Evolutionary conservation across 768 basidiomycete species (phyloP).

Genomic region (Agaricus sinodeliciosus): DNA sequence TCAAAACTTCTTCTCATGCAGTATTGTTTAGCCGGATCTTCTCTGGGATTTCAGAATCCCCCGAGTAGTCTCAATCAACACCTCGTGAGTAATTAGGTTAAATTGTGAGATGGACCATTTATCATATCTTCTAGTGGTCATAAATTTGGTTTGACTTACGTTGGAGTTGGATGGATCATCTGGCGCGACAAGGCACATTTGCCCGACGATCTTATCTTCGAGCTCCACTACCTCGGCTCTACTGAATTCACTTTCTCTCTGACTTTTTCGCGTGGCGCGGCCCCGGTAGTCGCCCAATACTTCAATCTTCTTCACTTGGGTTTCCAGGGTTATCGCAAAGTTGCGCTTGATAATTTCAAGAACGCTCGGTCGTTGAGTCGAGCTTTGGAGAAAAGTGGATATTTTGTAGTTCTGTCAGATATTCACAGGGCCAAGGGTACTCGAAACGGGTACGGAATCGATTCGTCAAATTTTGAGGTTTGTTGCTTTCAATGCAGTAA

Average conservation of each 20-base stretch:
- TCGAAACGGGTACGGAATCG: slow-evolving; percentile 24
- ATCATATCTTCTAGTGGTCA: slow-evolving; percentile 47
- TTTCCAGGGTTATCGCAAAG: slow-evolving; percentile 45
- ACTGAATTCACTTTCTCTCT: slow-evolving; percentile 73
- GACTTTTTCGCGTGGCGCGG: slow-evolving; percentile 34
- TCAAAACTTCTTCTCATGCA: slow-evolving; percentile 18
- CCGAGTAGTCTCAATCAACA: slow-evolving; percentile 56
- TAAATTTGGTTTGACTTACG: slow-evolving; percentile 53
- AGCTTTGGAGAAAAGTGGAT: slow-evolving; percentile 51
- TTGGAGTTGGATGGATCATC: slow-evolving; percentile 64
- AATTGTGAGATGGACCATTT: slow-evolving; percentile 30
- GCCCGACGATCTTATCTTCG: slow-evolving; percentile 68
- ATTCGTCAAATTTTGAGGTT: slow-evolving; percentile 58
- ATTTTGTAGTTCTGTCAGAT: slow-evolving; percentile 47
- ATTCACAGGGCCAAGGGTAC: slow-evolving; percentile 41
- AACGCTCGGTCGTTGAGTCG: slow-evolving; percentile 61
- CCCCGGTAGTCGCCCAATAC: slow-evolving; percentile 57
- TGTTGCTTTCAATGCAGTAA: slow-evolving; percentile 12
- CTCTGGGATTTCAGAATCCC: slow-evolving; percentile 61
- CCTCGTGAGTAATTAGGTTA: slow-evolving; percentile 37
- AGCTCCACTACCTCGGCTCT: slow-evolving; percentile 49
- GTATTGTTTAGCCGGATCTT: slow-evolving; percentile 37
- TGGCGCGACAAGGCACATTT: slow-evolving; percentile 60
- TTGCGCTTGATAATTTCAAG: slow-evolving; percentile 43
- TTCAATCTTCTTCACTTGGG: slow-evolving; percentile 61